phyloP scores from a whole-genome alignment of 768 basidiomycete species.

The Sporobolomyces roseus region DNA sequence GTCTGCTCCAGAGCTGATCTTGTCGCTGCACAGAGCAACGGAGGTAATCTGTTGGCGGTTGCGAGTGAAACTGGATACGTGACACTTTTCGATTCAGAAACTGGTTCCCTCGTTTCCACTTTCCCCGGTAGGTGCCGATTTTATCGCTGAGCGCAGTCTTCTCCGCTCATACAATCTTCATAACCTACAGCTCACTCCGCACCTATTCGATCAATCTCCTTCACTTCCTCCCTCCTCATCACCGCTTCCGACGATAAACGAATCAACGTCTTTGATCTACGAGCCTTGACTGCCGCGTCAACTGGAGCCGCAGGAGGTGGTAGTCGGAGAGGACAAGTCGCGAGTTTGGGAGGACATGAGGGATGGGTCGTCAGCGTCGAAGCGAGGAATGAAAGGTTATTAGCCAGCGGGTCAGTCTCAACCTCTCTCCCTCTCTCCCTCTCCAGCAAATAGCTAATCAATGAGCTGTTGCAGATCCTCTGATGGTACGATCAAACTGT shows the following conservation, averaged over 20 bases:
- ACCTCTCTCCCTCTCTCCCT: neutral
- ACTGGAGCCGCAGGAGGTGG: constrained; percentile 14
- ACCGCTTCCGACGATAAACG: constrained; percentile 42
- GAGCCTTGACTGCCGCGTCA: constrained; percentile 16
- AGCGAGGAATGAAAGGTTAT: constrained; percentile 34
- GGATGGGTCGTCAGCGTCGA: constrained; percentile 37
- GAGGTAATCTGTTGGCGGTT: constrained; percentile 25
- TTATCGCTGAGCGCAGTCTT: too few species aligned
- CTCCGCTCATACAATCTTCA: neutral
- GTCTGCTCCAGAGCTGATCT: neutral
- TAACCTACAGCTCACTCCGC: constrained; percentile 24
- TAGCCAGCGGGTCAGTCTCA: constrained; percentile 35
- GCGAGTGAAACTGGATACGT: constrained; percentile 37
- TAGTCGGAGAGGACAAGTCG: constrained; percentile 33
- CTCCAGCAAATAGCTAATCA: too few species aligned
- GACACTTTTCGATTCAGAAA: constrained; percentile 34
- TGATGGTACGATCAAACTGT: constrained; percentile 43
- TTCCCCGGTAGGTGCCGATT: constrained; percentile 32
- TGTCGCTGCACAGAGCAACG: neutral
- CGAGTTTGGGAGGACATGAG: constrained; percentile 39
- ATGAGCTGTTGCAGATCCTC: constrained; percentile 33
- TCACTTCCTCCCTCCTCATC: constrained; percentile 40
- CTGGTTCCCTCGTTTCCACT: constrained; percentile 34
- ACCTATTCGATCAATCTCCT: constrained; percentile 39
- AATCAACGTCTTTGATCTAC: constrained; percentile 42